These are phyloP conservation scores for Blastobotrys americana DNA, from an alignment of 805 yeast genomes.

Conservation along the genomic window DNA sequence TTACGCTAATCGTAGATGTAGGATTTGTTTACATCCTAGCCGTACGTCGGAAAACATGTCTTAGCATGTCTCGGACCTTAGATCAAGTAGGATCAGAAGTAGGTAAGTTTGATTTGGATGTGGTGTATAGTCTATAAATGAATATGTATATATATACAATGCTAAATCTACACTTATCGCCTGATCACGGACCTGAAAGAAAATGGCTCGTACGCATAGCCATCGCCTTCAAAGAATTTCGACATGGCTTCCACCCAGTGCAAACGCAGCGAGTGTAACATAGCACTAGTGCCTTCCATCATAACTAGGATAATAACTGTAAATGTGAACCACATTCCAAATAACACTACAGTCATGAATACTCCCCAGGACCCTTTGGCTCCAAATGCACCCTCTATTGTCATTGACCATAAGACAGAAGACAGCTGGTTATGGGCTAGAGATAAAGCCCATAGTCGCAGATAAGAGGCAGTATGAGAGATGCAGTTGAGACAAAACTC, in stretches of 20 bases:
- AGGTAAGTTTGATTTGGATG: too few species aligned
- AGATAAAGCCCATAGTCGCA: constrained; percentile 94
- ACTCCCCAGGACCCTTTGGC: constrained; percentile 61
- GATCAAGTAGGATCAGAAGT: not conserved
- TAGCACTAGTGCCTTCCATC: constrained; percentile 99
- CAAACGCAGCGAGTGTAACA: constrained; percentile 92
- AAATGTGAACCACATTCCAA: constrained; percentile 91
- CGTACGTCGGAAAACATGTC: not conserved
- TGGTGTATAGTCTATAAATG: not conserved
- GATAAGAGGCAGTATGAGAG: constrained; percentile 93
- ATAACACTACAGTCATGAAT: constrained; percentile 61
- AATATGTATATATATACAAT: not conserved
- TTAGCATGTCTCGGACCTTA: not conserved
- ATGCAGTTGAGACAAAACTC: constrained; percentile 96
- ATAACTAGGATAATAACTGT: constrained; percentile 87
- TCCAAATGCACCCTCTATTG: constrained; percentile 73
- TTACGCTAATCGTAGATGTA: too few species aligned
- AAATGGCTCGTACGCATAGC: constrained; percentile 81
- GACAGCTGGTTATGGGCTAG: constrained; percentile 95
- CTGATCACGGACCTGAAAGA: constrained; percentile 38
- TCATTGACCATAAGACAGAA: constrained; percentile 92
- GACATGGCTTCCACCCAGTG: constrained; percentile 99
- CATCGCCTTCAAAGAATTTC: constrained; percentile 96
- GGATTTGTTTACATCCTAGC: too few species aligned
- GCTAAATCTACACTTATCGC: constrained; percentile 1